phyloP scores from a whole-genome alignment of 2,329 filamentous ascomycete genomes.

The Neonectria coccinea region DNA sequence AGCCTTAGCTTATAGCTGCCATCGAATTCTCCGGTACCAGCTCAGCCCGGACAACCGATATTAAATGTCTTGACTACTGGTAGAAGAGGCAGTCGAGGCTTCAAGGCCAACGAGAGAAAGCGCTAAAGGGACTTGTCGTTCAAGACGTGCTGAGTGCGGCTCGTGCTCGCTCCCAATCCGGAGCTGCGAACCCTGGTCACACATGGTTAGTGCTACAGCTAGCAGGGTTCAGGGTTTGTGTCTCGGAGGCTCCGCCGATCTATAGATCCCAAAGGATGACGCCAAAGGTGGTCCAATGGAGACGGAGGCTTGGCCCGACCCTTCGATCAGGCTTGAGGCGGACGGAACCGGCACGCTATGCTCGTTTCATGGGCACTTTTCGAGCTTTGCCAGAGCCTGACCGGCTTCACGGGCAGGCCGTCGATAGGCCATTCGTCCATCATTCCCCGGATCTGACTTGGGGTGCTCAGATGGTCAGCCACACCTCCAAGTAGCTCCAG shows the following conservation, averaged over 20 bases:
- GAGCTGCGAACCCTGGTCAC: slow-evolving; percentile 31
- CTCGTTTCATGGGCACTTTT: neutral
- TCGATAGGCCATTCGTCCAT: neutral
- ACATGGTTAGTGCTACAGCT: slow-evolving; percentile 30
- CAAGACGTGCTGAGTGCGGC: slow-evolving; percentile 25
- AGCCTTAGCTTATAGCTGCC: neutral
- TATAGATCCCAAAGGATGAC: slow-evolving; percentile 16
- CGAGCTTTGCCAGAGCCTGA: neutral
- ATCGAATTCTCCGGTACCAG: neutral
- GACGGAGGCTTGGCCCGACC: slow-evolving; percentile 30
- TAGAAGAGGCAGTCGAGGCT: neutral
- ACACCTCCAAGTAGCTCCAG: neutral
- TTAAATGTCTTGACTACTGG: neutral
- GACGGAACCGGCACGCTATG: neutral
- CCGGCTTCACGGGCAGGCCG: neutral
- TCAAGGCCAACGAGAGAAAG: neutral
- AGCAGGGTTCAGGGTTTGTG: slow-evolving; percentile 43
- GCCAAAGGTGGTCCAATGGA: slow-evolving; percentile 12
- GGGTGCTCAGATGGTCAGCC: neutral
- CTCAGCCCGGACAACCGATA: neutral
- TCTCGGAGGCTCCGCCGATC: slow-evolving; percentile 38
- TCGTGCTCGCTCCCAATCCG: slow-evolving; percentile 40
- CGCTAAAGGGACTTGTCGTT: slow-evolving; percentile 21
- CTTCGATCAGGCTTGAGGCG: slow-evolving; percentile 4
- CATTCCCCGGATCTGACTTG: neutral